Evolutionary conservation across 2,329 filamentous ascomycete species (phyloP), one percentile per base, ranked within the genome.

Genomic region (Epichloe sp.): DNA sequence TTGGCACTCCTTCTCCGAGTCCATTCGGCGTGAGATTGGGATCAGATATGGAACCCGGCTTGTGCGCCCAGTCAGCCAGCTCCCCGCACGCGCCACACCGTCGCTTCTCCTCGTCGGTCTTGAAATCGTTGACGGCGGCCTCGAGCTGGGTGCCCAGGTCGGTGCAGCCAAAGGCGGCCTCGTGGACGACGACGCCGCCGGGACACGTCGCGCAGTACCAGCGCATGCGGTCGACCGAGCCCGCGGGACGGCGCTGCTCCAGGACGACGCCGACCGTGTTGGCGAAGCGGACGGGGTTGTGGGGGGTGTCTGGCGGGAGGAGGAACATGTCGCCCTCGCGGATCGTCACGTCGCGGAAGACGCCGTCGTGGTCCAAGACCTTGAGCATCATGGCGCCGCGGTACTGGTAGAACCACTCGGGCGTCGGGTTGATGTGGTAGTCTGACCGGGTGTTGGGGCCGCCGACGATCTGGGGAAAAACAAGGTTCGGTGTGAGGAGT

Each of bases 331-430:
- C 89, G 56, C 91, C 91, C 71, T 97, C 88, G 62, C 83, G 78
- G 71, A 97, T 95, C 63, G 89, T 76, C 56, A 97, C 80, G 69
- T 97, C 91, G 57, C 82, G 78, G 70, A 95, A 95, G 46, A 71
- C 54, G 53, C 48, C 47, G 65, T 75, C 66, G 52, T 75, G 68
- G 55, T 96, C 88, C 56, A 96, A 86, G 15, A 93, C 86, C 66
- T 94, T 95, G 59, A 98, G 84, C 52, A 93, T 76, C 91, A 97
- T 96, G 58, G 85, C 83, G 58, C 93, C 93, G 61, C 83, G 83
- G 78, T 95, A 82, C 70, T 97, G 91, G 77, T 93, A 97, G 80
- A 97, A 98, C 84, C 90, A 97, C 69, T 97, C 93, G 12, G 93
- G 83, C 0, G 91, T 97, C 61, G 82, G 75, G 76, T 97, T 97